These are phyloP conservation scores for Forsythia suspensa DNA, from an alignment of 257 asterid genomes.

Conservation along the genomic window DNA sequence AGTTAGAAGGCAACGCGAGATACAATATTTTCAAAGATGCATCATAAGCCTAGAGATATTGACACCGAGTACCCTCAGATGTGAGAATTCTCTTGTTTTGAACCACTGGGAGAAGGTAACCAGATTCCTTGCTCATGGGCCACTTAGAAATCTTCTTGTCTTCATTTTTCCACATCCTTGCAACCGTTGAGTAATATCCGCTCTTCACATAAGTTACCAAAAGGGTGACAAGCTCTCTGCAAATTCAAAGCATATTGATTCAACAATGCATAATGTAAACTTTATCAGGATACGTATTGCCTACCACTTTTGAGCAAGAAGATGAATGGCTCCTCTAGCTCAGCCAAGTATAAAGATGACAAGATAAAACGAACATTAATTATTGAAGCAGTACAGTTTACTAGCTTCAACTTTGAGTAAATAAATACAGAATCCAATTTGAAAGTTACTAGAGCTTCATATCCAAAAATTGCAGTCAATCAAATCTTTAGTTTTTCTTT, in stretches of 20 bases:
- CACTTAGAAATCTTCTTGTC: constrained; percentile 61
- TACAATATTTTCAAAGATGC: neutral
- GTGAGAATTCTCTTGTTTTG: constrained; percentile 59
- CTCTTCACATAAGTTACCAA: constrained; percentile 60
- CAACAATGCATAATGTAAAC: neutral
- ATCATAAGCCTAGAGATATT: constrained; percentile 39
- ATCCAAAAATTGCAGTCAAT: neutral
- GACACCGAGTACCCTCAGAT: constrained; percentile 46
- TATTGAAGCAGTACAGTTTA: neutral
- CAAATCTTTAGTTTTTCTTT: neutral
- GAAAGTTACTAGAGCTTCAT: neutral
- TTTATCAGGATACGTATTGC: neutral
- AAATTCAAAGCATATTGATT: constrained; percentile 13
- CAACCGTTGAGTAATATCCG: constrained; percentile 55
- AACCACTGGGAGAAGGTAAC: constrained; percentile 67
- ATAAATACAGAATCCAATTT: neutral
- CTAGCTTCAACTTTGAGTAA: neutral
- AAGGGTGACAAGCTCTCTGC: constrained; percentile 74
- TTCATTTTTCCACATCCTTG: constrained; percentile 74
- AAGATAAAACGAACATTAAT: neutral
- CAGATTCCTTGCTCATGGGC: constrained; percentile 69
- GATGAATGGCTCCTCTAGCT: neutral
- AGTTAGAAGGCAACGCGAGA: neutral
- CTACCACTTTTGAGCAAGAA: neutral
- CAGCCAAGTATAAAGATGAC: neutral